phyloP scores from a whole-genome alignment of 2,329 filamentous ascomycete genomes.

The Fusarium pseudocircinatum region DNA sequence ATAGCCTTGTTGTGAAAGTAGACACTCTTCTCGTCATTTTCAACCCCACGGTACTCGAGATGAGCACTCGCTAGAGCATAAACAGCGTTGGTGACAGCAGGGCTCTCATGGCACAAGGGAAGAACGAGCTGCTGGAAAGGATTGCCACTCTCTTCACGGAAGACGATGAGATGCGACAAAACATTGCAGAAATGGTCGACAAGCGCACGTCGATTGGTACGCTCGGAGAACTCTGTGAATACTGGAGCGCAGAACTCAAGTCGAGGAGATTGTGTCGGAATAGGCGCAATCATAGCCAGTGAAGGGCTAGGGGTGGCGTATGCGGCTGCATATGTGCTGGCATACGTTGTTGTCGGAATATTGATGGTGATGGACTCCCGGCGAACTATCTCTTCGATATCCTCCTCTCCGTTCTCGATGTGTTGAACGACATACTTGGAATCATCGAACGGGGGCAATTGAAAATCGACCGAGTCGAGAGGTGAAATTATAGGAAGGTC shows the following conservation, averaged over 20 bases:
- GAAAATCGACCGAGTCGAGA: conserved; percentile 46
- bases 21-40: conserved; percentile 64
- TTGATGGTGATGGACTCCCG: conserved; percentile 27
- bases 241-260: conserved; percentile 63
- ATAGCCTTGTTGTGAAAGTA: conserved; percentile 69
- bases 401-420: conserved; percentile 36
- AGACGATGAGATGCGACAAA: conserved; percentile 71
- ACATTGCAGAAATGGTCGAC: conserved; percentile 72
- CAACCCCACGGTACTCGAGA: conserved; percentile 71
- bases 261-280: conserved; percentile 45
- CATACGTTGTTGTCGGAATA: conserved; percentile 30
- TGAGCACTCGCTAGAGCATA: conserved; percentile 87
- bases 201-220: conserved; percentile 63
- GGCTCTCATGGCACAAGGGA: conserved; percentile 65
- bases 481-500: conserved; percentile 46
- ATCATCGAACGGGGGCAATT: conserved; percentile 43
- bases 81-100: conserved; percentile 80
- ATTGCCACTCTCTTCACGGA: conserved; percentile 70
- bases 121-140: conserved; percentile 71
- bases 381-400: conserved; percentile 45
- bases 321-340: conserved; percentile 24
- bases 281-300: conserved; percentile 41
- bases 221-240: conserved; percentile 67
- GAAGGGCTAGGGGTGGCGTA: conserved; percentile 35
- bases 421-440: conserved; percentile 13